These are phyloP conservation scores for Canavalia ensiformis DNA, from an alignment of 306 rosid genomes.

Conservation along the genomic window DNA sequence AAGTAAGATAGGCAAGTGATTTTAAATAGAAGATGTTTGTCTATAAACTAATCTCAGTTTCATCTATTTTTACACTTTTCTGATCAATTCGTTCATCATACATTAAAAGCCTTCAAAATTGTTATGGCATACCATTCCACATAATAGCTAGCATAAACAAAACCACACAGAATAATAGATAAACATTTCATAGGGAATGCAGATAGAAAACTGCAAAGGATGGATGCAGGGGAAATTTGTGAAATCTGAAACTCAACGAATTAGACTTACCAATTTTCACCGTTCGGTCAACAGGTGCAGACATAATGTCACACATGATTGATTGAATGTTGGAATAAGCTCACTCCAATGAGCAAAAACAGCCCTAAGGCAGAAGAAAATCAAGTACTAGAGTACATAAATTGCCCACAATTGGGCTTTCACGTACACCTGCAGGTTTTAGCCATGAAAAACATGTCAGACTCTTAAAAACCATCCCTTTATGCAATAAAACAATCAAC, in stretches of 20 bases:
- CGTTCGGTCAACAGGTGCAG: slow-evolving; percentile 59
- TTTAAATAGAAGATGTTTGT: neutral
- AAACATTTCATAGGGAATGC: neutral
- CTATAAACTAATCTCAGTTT: neutral
- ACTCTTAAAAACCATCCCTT: slow-evolving; percentile 17
- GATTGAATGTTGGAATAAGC: slow-evolving; percentile 45
- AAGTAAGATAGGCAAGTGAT: too few species aligned
- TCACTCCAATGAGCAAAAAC: slow-evolving; percentile 45
- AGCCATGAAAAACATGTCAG: slow-evolving; percentile 32
- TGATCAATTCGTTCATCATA: neutral
- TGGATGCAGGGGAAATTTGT: slow-evolving; percentile 16
- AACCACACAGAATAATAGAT: neutral
- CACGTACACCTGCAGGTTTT: slow-evolving; percentile 50
- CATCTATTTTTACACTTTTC: slow-evolving; percentile 5
- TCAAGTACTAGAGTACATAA: slow-evolving; percentile 59
- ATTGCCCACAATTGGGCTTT: slow-evolving; percentile 52
- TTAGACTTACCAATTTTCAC: slow-evolving; percentile 55
- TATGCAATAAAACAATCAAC: slow-evolving; percentile 18
- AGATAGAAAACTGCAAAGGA: neutral
- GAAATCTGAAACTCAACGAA: neutral
- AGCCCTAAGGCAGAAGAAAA: slow-evolving; percentile 51
- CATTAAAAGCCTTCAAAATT: neutral
- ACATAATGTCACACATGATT: slow-evolving; percentile 71
- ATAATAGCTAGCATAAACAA: slow-evolving; percentile 16
- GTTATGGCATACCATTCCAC: slow-evolving; percentile 15